Percentiles rank a stretch among this genome's conserved stretches.
Evolutionary conservation across 176 grass and related monocot species (phyloP).

Genomic region (Eleusine coracana): DNA sequence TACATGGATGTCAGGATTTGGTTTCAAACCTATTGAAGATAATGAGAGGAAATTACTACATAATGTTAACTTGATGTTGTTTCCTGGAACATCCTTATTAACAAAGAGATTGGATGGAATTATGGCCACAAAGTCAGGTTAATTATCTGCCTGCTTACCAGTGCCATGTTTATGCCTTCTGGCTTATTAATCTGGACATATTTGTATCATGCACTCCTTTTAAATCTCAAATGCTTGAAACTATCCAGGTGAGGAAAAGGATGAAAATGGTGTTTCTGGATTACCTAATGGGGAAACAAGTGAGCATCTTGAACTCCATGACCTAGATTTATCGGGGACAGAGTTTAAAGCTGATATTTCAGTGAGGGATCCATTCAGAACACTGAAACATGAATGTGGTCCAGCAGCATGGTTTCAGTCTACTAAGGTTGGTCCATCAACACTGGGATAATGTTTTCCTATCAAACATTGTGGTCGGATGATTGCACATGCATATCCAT

Average conservation of each 20-base stretch:
- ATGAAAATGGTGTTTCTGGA: constrained; percentile 38
- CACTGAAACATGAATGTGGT: constrained; percentile 48
- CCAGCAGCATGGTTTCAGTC: constrained; percentile 52
- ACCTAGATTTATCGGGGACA: constrained; percentile 37
- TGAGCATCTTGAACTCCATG: constrained; percentile 33
- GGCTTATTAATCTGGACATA: constrained; percentile 16
- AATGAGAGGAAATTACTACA: constrained; percentile 68
- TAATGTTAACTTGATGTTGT: constrained; percentile 86
- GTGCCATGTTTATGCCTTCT: constrained; percentile 6
- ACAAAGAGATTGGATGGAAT: constrained; percentile 75
- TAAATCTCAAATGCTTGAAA: constrained; percentile 26
- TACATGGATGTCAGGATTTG: constrained; percentile 95
- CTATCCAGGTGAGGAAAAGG: constrained; percentile 39
- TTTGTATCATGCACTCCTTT: constrained; percentile 6
- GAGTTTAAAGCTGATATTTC: constrained; percentile 40
- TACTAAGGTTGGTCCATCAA: constrained; percentile 45
- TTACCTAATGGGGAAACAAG: constrained; percentile 35
- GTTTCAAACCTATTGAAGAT: constrained; percentile 83
- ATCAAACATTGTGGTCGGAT: background rate
- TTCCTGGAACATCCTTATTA: constrained; percentile 82
- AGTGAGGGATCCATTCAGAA: constrained; percentile 43
- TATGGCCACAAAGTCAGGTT: constrained; percentile 65
- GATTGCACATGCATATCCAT: constrained; percentile 8
- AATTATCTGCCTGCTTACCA: constrained; percentile 24
- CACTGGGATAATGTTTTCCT: constrained; percentile 1